Base-by-base conservation (phyloP, 2,329 filamentous ascomycete genomes). In the Paecilomyces dactylethromorphus region DNA sequence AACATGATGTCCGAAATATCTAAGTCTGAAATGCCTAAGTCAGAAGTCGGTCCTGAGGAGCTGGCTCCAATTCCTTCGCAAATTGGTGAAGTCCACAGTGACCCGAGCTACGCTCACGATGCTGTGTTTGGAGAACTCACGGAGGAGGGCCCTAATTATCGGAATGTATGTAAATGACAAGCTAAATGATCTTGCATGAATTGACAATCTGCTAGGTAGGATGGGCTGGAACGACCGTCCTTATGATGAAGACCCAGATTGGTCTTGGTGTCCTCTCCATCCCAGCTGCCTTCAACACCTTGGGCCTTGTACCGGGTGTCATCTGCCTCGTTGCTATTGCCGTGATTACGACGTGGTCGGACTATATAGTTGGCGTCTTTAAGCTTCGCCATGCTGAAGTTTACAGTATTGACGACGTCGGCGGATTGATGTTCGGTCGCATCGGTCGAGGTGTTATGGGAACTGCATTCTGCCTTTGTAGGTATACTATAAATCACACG, bases 371-470 rank as follows among this genome's bases (percentile, higher is more conserved):
- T 11, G 80, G 65, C 1, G 54, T 56, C 2, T 84, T 84, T 71
- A 84, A 84, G 64, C 63, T 82, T 32, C 71, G 74, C 13, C 82
- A 84, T 64, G 78, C 79, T 0, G 75, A 83, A 60, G 81, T 84
- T 2, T 83, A 85, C 64, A 45, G 35, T 45, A 45, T 45, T 15
- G 35, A 45, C 35, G 35, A 85, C 61, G 82, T 81, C 0, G 82
- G 82, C 15, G 70, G 70, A 50, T 78, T 84, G 56, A 73, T 85
- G 21, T 82, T 84, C 57, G 83, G 83, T 2, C 78, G 75, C 1
- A 59, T 80, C 4, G 82, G 82, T 0, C 76, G 80, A 24, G 81
- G 82, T 62, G 61, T 83, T 12, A 73, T 84, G 11, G 58, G 56
- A 13, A 21, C 59, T n/a, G 51, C 26, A 24, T 65, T 66, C 18